Conservation (phyloP, 2,329 filamentous ascomycete species). For the Cercospora beticola region DNA sequence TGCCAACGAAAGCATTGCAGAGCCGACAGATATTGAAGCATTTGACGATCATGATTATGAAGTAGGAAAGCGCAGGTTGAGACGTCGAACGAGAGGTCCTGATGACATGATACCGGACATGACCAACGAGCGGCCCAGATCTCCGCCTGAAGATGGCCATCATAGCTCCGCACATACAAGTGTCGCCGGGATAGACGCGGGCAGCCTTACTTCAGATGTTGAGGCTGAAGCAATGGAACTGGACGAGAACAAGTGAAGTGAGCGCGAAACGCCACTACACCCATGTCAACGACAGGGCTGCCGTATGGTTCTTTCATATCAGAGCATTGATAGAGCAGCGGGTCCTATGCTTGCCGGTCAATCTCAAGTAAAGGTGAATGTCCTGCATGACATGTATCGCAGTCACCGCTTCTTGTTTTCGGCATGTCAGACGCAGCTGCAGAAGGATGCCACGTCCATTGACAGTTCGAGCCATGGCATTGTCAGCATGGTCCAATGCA, state of each 20-base stretch:
- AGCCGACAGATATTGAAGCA: slow-evolving; percentile 44
- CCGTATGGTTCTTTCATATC: not conserved
- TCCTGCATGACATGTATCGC: not conserved
- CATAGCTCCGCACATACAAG: slow-evolving; percentile 12
- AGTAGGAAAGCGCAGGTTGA: slow-evolving; percentile 43
- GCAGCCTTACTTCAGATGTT: not conserved
- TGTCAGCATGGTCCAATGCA: not conserved
- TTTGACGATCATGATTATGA: slow-evolving; percentile 43
- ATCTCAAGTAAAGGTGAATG: not conserved
- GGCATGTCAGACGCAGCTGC: not conserved
- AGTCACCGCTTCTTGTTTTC: not conserved
- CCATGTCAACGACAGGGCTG: not conserved
- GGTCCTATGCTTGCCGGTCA: not conserved
- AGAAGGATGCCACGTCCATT: not conserved
- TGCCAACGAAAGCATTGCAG: slow-evolving; percentile 47
- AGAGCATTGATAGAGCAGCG: not conserved
- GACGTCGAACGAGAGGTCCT: slow-evolving; percentile 44
- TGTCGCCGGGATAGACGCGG: slow-evolving; percentile 3
- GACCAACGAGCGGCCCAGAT: slow-evolving; percentile 14
- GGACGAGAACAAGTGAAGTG: slow-evolving; percentile 17
- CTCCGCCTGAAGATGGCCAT: slow-evolving; percentile 16
- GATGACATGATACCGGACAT: slow-evolving; percentile 27
- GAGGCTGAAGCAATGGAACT: slow-evolving; percentile 21
- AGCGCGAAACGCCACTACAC: not conserved
- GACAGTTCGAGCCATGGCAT: not conserved